Base-by-base conservation (phyloP, 768 basidiomycete species). In the Pholiota microspora region DNA sequence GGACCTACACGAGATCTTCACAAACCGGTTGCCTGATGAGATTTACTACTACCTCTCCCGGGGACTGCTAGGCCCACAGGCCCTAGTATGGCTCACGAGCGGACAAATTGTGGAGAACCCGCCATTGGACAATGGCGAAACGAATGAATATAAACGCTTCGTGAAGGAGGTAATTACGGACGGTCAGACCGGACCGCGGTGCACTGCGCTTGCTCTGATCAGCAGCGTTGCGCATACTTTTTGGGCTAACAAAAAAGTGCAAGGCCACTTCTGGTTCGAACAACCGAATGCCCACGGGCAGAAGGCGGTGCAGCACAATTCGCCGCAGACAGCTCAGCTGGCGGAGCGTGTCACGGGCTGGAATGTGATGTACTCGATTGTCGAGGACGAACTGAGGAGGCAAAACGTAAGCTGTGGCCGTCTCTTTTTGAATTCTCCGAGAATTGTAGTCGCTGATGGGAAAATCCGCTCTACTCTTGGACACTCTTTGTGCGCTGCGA, bases 151-250 rank as follows among this genome's bases (percentile, higher is more conserved):
- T 69, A 87, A 85, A 62, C 84, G 94, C 18, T 99, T 96, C 69
- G 82, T 98, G 59, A 95, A 94, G 75, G 95, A 98, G 71, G 89
- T 94, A 29, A 88, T 98, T 53, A 98, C 95, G 0, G 96, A 98
- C 62, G 92, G 93, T 5, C 86, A 89, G 67, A 97, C 94, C 12
- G 90, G 92, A 0, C 97, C 97, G 27, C 82, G 97, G 16, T 94
- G 92, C 51, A 95, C 93, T 15, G 78, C 94, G 21, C 78, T 99
- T 25, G 94, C 94, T 34, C 79, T 99, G 49, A 78, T 98, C 46
- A 89, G 88, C 65, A 87, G 84, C 64, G 89, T 89, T 15, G 71
- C 83, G 29, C 84, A 97, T 70, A 77, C 71, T 12, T 90, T 88
- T 63, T 99, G 97, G 96, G 74, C 78, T 45, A 84, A 81, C 66